Evolutionary conservation across 2,329 filamentous ascomycete species (phyloP).

Genomic region (Cladosporium sphaerospermum): DNA sequence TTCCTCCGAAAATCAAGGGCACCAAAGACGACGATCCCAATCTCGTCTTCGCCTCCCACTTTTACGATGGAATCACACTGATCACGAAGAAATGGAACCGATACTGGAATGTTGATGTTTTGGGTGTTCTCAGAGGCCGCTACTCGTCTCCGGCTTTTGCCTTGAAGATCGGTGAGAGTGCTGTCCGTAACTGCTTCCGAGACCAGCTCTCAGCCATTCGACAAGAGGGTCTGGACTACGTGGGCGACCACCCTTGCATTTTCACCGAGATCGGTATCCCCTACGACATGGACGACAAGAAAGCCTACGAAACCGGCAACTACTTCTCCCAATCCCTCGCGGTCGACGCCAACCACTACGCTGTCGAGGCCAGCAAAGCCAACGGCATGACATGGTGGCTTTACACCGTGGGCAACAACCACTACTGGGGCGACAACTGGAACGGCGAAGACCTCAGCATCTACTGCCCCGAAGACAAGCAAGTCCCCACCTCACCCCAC

Average conservation of each 20-base stretch:
- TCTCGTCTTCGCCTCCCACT: constrained; percentile 91
- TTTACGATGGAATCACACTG: constrained; percentile 92
- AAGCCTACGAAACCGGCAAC: constrained; percentile 92
- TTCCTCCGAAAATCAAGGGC: constrained; percentile 81
- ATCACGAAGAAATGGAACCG: constrained; percentile 99
- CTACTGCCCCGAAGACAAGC: constrained; percentile 73
- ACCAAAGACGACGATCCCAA: constrained; percentile 82
- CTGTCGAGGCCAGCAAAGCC: constrained; percentile 72
- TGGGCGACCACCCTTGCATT: constrained; percentile 81
- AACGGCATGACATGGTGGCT: constrained; percentile 89
- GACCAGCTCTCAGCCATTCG: constrained; percentile 79
- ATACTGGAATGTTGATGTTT: constrained; percentile 92
- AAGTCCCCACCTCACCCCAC: constrained; percentile 44
- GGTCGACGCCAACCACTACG: constrained; percentile 94
- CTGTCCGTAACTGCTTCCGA: constrained; percentile 86
- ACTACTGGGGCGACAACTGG: constrained; percentile 88
- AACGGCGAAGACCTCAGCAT: constrained; percentile 97
- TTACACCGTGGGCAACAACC: constrained; percentile 77
- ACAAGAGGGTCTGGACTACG: constrained; percentile 80
- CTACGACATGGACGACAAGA: constrained; percentile 96
- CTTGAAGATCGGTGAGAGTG: constrained; percentile 85
- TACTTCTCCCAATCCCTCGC: constrained; percentile 88
- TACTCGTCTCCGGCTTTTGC: constrained; percentile 87
- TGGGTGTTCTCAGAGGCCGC: constrained; percentile 81
- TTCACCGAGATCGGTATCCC: constrained; percentile 96